These are phyloP conservation scores for Ceratopteris richardii DNA, from an alignment of 75 land plant species.

Conservation along the genomic window DNA sequence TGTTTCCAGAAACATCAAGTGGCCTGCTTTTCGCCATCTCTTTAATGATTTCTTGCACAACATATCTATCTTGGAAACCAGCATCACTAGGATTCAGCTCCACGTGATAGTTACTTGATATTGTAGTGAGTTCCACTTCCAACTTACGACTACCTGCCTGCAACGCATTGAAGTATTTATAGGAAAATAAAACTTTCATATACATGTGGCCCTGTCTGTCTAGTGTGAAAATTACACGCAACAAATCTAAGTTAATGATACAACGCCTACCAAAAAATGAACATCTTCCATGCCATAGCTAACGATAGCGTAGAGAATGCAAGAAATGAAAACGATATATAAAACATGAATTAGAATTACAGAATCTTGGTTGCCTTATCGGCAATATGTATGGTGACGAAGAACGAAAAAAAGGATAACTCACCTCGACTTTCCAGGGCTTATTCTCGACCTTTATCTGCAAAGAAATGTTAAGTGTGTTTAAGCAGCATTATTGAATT, in stretches of 20 bases:
- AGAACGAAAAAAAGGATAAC: neutral
- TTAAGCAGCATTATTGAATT: neutral
- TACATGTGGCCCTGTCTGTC: too few relatives aligned
- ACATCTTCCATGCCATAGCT: too few relatives aligned
- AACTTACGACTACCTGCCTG: slow-evolving; percentile 85
- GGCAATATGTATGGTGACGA: neutral
- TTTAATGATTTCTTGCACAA: slow-evolving; percentile 91
- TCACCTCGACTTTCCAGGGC: slow-evolving; percentile 66
- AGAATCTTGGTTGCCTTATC: too few relatives aligned
- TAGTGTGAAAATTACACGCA: too few relatives aligned
- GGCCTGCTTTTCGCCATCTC: slow-evolving; percentile 95
- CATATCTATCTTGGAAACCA: slow-evolving; percentile 93
- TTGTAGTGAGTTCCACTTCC: slow-evolving; percentile 80
- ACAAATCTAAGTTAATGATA: too few relatives aligned
- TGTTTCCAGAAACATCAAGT: slow-evolving; percentile 77
- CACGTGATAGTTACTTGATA: slow-evolving; percentile 85
- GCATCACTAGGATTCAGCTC: slow-evolving; percentile 96
- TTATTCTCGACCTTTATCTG: slow-evolving; percentile 74
- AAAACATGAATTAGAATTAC: too few relatives aligned
- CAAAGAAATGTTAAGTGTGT: neutral
- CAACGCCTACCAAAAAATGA: too few relatives aligned
- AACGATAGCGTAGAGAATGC: too few relatives aligned
- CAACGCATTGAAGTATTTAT: slow-evolving; percentile 4
- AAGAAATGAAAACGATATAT: too few relatives aligned
- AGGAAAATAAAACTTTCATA: slow-evolving; percentile 2